Evolutionary conservation across 2,329 filamentous ascomycete genomes (phyloP), one percentile per base, ranked within the genome.

Genomic region (Chaetomiaceae sp.): DNA sequence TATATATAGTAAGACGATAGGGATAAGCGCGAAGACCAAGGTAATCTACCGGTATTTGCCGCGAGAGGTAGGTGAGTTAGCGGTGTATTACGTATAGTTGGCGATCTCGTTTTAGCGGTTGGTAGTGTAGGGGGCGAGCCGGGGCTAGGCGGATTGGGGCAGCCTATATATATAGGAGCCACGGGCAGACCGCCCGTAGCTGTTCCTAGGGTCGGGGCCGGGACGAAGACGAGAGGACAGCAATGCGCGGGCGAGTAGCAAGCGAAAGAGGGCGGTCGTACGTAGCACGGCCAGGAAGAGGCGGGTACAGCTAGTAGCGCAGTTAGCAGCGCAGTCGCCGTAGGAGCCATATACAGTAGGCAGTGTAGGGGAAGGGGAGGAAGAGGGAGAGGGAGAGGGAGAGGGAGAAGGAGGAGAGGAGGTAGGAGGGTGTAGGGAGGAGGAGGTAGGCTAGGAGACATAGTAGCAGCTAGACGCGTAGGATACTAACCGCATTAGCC

Each of bases 51-150:
- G 57, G 23, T 66, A 64, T 60, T 53, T 66, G 51, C 58, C 56
- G 39, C 52, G 49, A 14, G 61, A 65, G 52, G 57, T 64, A 6
- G 55, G 58, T 17, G 59, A 62, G 56, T 60, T 65, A 22, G 36
- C 63, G 15, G 53, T 65, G 53, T 62, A 51, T 47, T 65, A 65
- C 56, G 50, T 65, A n/a, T 66, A 50, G 62, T 57, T 63, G 34
- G 58, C 60, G 38, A 51, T 64, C 46, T 61, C 48, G 47, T 59
- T 54, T 49, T 54, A 39, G 51, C 46, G 36, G 31, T 36, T 45
- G 19, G 40, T 51, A 1, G 46, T 51, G 14, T 15, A 31, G 37
- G 36, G 50, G 34, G 36, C 36, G 4, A 47, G 36, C 27, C 6
- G 37, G n/a, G 43, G 43, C 15, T 19, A 23, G 42, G 50, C 22